Base-by-base conservation (phyloP, 139 green algal species). In the Micromonas commoda region DNA sequence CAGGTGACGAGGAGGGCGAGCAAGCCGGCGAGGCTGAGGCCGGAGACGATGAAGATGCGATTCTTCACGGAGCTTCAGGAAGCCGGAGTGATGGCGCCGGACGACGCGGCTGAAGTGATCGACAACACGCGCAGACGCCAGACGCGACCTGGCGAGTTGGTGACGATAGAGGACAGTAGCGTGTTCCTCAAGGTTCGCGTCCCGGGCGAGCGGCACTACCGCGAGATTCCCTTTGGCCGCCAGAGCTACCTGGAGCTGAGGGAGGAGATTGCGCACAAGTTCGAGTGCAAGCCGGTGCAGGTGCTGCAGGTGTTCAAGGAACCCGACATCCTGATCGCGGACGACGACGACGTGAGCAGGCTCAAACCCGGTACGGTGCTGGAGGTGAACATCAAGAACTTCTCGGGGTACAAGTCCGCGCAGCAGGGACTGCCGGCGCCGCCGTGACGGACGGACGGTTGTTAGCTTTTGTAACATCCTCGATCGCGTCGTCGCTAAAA, bases 11-110 rank as follows among this genome's bases (percentile, higher is more conserved):
- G 73, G 5, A 31, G 54, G 13, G 73, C 73, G 13, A 64, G 31
- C 2, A 35, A 64, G 57, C 73, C 73, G 2, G 73, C 73, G 61
- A 64, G 38, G 53, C n/a, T 79, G 54, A 57, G 73, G 24, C 73
- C 73, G 20, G 73, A 79, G 6, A 79, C 53, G 29, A 31, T 79
- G 73, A 79, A 79, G 73, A 79, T 68, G 24, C 54, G 73, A 39
- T 68, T 79, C 29, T 71, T 79, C 73, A 79, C 57, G 21, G 73
- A 79, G 73, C 54, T 79, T 5, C 73, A 79, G 61, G 73, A 79
- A 64, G 32, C 32, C n/a, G 73, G 54, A 3, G 57, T 79, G 2
- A 24, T 79, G 19, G 33, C 29, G 26, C 57, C 73, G 32, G 60
- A 71, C 32, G 73, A 79, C 61, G 73, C 73, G 3, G 73, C 73